Conservation (phyloP, 176 grass and related monocot species). For the Oryza australiensis region DNA sequence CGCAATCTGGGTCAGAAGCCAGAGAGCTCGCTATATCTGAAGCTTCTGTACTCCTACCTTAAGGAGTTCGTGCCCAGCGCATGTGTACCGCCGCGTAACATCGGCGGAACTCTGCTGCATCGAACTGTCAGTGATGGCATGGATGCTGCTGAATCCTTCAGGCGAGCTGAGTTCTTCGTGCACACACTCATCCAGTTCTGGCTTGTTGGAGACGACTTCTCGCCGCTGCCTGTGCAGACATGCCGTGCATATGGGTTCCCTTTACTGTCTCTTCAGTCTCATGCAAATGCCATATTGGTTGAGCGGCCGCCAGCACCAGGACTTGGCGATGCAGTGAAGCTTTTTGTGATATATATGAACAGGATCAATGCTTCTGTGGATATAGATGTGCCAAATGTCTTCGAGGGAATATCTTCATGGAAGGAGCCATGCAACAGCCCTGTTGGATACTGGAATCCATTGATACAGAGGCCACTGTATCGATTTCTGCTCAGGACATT, state of each 20-base stretch:
- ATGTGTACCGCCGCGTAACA: conserved; percentile 9
- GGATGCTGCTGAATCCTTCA: conserved; percentile 41
- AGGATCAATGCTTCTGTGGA: conserved; percentile 11
- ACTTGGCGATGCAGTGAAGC: conserved; percentile 59
- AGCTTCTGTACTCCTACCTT: conserved; percentile 76
- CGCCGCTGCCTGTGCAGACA: conserved; percentile 51
- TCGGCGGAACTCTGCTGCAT: conserved; percentile 47
- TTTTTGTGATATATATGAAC: conserved; percentile 73
- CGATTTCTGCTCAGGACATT: conserved; percentile 79
- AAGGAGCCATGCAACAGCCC: conserved; percentile 34
- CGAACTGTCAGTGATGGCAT: conserved; percentile 19
- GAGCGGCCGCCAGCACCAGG: conserved; percentile 60
- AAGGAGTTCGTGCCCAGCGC: conserved; percentile 55
- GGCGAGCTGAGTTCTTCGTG: conserved; percentile 60
- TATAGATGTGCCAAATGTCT: conserved; percentile 14
- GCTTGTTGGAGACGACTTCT: conserved; percentile 87
- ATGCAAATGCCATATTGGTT: conserved; percentile 25
- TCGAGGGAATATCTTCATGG: conserved; percentile 31
- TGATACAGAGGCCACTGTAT: conserved; percentile 80
- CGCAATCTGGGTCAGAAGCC: conserved; percentile 48
- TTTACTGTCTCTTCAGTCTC: conserved; percentile 4
- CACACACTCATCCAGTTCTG: conserved; percentile 83
- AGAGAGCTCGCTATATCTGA: conserved; percentile 62
- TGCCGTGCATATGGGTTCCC: conserved; percentile 35
- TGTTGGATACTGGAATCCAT: conserved; percentile 53